Evolutionary conservation across 192 early-diverging fungal genomes (phyloP), one percentile per base, ranked within the genome.

Genomic region (Kickxella alabastrina): DNA sequence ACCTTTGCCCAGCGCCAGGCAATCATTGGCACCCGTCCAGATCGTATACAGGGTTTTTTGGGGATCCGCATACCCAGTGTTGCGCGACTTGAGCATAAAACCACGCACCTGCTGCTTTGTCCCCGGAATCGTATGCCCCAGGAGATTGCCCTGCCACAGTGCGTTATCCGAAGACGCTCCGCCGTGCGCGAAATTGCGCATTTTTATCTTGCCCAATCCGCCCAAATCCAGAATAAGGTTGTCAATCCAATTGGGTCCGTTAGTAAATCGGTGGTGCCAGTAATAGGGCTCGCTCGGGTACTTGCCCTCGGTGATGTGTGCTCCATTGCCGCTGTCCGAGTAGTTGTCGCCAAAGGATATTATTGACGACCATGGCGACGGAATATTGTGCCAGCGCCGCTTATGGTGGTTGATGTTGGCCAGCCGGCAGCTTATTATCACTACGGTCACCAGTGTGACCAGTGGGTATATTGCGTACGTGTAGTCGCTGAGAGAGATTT

Each of bases 131-230:
- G 40, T 5, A 24, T 75, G 72, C 10, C 64, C 72, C 13, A 75
- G 65, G 3, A 75, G 17, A 10, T 14, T 60, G 4, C 72, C 61
- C 14, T 49, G 57, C 27, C 59, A 25, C 3, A 68, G 53, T 0
- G 65, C 48, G 26, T 68, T 75, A 39, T 75, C 72, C 2, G 60
- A 43, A 1, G 72, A 55, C 12, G 72, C 72, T 0, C 65, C 65
- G 28, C 72, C 72, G 19, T 75, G 72, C 5, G 72, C 72, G 60
- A 75, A 75, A 21, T 75, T 75, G 65, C 72, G 72, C 72, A 75
- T 75, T 32, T 64, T 62, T 56, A 75, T 41, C 38, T 68, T 63
- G 48, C 26, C 56, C 38, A 64, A 39, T 3, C 71, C 72, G 60
- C 72, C 72, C 4, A 75, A 61, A 50, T 75, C 61, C 31, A 57